phyloP scores from a whole-genome alignment of 805 yeast genomes.

The Debaryomyces tyrocola region DNA sequence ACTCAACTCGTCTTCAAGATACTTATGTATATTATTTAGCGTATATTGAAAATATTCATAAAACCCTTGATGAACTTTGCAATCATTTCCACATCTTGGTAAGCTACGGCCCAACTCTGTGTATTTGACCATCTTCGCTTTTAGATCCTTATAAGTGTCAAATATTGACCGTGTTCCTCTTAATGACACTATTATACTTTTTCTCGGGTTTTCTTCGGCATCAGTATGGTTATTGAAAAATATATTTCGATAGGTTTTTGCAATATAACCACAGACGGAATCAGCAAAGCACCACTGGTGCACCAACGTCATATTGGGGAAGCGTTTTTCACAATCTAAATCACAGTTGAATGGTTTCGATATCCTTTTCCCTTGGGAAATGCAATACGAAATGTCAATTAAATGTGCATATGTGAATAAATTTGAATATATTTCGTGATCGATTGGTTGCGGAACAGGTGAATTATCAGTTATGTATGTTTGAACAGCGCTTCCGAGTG shows the following conservation, averaged over 20 bases:
- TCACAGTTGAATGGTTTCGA: conserved; percentile 40
- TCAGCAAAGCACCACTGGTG: conserved; percentile 43
- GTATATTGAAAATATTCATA: conserved; percentile 29
- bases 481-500: background rate
- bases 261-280: conserved; percentile 40
- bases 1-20: conserved; percentile 21
- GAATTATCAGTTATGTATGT: background rate
- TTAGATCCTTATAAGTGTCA: conserved; percentile 41
- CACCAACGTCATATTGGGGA: conserved; percentile 37
- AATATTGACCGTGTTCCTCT: conserved; percentile 44
- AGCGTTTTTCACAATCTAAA: conserved; percentile 30
- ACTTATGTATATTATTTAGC: conserved; percentile 20
- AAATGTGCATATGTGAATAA: conserved; percentile 41
- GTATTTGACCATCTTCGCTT: conserved; percentile 34
- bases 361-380: conserved; percentile 28
- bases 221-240: conserved; percentile 16
- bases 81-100: conserved; percentile 28
- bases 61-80: conserved; percentile 43
- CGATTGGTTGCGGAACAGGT: conserved; percentile 17
- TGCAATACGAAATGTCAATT: conserved; percentile 45
- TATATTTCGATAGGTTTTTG: conserved; percentile 27
- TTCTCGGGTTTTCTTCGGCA: conserved; percentile 10
- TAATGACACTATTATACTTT: conserved; percentile 34
- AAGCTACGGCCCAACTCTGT: conserved; percentile 19
- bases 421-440: conserved; percentile 22